Percentiles rank a stretch among this genome's conserved stretches.
Evolutionary conservation across 1,284 basidiomycete genomes (phyloP).

Genomic region (Clitocybe nebularis): DNA sequence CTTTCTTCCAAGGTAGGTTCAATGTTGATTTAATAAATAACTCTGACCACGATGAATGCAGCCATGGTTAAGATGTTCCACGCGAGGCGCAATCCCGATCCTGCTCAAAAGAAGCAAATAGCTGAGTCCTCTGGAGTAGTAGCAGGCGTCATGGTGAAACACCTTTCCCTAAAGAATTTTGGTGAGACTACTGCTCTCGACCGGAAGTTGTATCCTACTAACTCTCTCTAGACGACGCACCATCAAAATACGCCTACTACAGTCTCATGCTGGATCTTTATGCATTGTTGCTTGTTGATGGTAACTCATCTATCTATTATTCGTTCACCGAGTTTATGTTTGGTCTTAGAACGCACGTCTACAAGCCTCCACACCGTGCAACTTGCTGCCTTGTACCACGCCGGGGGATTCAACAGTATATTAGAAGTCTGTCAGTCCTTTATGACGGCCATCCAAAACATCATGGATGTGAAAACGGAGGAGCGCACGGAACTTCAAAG

Average conservation of each 20-base stretch:
- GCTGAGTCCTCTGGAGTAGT: constrained; percentile 64
- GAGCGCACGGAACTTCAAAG: constrained; percentile 55
- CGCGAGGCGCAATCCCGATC: constrained; percentile 75
- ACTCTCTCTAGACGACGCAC: constrained; percentile 42
- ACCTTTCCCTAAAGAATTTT: constrained; percentile 57
- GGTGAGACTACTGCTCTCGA: constrained; percentile 35
- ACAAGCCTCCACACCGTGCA: constrained; percentile 82
- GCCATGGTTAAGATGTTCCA: constrained; percentile 88
- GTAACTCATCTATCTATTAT: constrained; percentile 38
- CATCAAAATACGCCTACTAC: constrained; percentile 60
- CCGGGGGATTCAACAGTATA: constrained; percentile 73
- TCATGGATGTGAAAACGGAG: constrained; percentile 44
- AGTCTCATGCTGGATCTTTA: constrained; percentile 78
- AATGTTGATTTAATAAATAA: not conserved
- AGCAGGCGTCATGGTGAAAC: constrained; percentile 70
- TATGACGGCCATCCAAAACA: constrained; percentile 50
- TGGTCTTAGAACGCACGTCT: constrained; percentile 60
- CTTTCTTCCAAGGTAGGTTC: constrained; percentile 83
- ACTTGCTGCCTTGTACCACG: constrained; percentile 70
- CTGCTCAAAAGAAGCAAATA: constrained; percentile 77
- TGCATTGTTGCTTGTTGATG: constrained; percentile 79
- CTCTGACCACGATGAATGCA: constrained; percentile 24
- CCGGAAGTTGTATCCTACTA: not conserved
- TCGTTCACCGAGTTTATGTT: constrained; percentile 10
- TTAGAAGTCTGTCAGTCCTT: constrained; percentile 59